These are phyloP conservation scores for Fusarium nelsonii DNA, from an alignment of 2,329 filamentous ascomycete genomes.

Conservation along the genomic window DNA sequence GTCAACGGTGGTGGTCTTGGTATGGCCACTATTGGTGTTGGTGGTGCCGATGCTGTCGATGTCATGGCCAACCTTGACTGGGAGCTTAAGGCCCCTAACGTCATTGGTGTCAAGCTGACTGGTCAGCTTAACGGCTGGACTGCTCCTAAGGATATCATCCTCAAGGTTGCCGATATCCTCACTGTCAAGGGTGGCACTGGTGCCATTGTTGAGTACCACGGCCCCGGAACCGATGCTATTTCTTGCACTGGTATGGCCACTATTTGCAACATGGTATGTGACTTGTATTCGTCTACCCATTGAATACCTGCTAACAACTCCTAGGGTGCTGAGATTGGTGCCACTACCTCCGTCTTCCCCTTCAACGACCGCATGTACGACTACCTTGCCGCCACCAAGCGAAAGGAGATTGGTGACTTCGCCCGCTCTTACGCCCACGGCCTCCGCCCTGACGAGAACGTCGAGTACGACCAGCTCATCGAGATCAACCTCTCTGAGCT, in stretches of 20 bases:
- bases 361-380: conserved; percentile 99
- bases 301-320: conserved; percentile 29
- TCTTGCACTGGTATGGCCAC: conserved; percentile 90
- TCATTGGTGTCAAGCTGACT: conserved; percentile 96
- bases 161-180: conserved; percentile 95
- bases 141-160: conserved; percentile 94
- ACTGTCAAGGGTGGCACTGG: conserved; percentile 99
- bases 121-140: conserved; percentile 92
- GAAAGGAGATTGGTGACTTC: conserved; percentile 90
- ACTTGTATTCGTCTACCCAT: conserved; percentile 13
- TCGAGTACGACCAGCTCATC: conserved; percentile 90
- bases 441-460: conserved; percentile 87
- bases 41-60: conserved; percentile 98
- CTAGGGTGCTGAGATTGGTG: conserved; percentile 74
- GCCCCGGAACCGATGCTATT: conserved; percentile 74
- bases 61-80: conserved; percentile 97
- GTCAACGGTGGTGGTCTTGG: conserved; percentile 97
- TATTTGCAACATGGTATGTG: conserved; percentile 75
- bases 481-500: conserved; percentile 90
- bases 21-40: conserved; percentile 95
- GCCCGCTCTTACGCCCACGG: conserved; percentile 86
- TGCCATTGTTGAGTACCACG: conserved; percentile 80
- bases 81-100: conserved; percentile 98
- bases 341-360: conserved; percentile 94
- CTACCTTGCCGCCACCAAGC: conserved; percentile 93